phyloP scores from a whole-genome alignment of 1,139 yeast species.

The Taphrina pruni region DNA sequence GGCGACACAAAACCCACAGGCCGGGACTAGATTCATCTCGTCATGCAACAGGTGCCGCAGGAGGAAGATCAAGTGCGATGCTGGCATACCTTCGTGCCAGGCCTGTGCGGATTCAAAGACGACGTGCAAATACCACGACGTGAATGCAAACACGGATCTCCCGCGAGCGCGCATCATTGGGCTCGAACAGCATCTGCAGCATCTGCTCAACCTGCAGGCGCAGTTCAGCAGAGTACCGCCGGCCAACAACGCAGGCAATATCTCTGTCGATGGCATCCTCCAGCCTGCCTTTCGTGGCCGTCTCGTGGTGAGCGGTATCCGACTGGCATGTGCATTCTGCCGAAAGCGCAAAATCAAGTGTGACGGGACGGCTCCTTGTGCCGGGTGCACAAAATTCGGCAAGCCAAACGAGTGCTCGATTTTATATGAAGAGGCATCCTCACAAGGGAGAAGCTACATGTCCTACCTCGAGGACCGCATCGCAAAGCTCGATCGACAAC shows the following conservation, averaged over 20 bases:
- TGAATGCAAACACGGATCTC: conserved; percentile 83
- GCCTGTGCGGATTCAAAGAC: conserved; percentile 70
- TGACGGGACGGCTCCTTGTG: conserved; percentile 39
- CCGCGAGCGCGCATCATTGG: conserved; percentile 58
- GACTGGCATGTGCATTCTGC: conserved; percentile 36
- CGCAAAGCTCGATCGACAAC: conserved; percentile 27
- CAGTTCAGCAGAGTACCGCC: conserved; percentile 4
- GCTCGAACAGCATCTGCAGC: conserved; percentile 35
- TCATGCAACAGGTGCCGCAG: conserved; percentile 84
- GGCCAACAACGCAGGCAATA: conserved; percentile 1
- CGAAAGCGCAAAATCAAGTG: conserved; percentile 40
- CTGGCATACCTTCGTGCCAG: conserved; percentile 76
- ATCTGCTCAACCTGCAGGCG: conserved; percentile 21
- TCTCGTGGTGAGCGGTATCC: conserved; percentile 34
- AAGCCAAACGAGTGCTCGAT: conserved; percentile 37
- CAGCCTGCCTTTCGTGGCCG: conserved; percentile 38
- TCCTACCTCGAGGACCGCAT: conserved; percentile 38
- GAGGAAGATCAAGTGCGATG: conserved; percentile 84
- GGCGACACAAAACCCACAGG: conserved; percentile 37
- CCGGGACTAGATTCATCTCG: conserved; percentile 37
- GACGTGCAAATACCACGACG: conserved; percentile 75
- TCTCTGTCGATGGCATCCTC: conserved; percentile 20
- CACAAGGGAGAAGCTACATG: conserved; percentile 39
- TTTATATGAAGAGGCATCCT: conserved; percentile 35
- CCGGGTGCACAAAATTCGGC: conserved; percentile 34